phyloP scores from a whole-genome alignment of 805 yeast genomes.

The Starmerella sp. region DNA sequence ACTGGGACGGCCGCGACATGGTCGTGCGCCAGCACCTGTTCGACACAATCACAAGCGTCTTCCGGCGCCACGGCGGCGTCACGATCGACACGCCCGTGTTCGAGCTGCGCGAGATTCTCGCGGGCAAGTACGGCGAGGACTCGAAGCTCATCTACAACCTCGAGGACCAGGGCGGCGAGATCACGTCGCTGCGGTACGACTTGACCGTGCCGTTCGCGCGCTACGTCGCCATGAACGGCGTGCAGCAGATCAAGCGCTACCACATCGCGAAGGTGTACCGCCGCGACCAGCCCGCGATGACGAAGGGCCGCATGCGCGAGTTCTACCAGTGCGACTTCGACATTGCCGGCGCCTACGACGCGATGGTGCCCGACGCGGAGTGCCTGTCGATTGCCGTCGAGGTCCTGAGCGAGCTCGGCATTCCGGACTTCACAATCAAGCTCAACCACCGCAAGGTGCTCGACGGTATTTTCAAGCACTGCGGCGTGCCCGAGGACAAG shows the following conservation, averaged over 20 bases:
- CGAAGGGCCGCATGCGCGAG: conserved; percentile 99
- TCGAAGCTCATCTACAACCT: conserved; percentile 90
- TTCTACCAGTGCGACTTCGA: conserved; percentile 98
- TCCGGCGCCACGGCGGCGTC: conserved; percentile 95
- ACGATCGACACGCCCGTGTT: conserved; percentile 98
- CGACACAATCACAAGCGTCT: conserved; percentile 54
- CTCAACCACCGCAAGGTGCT: conserved; percentile 89
- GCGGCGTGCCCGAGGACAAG: conserved; percentile 91
- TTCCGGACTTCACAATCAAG: conserved; percentile 80
- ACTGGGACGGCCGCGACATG: conserved; percentile 98
- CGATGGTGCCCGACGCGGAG: conserved; percentile 96
- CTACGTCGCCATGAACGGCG: conserved; percentile 89
- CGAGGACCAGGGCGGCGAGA: conserved; percentile 98
- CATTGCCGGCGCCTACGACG: conserved; percentile 83
- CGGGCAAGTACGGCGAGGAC: conserved; percentile 98
- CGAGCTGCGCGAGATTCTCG: conserved; percentile 84
- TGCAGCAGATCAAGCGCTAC: conserved; percentile 79
- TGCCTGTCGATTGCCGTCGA: conserved; percentile 68
- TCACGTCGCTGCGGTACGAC: conserved; percentile 90
- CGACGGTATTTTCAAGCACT: conserved; percentile 89
- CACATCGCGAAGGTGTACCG: conserved; percentile 98
- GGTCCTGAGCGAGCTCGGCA: conserved; percentile 74
- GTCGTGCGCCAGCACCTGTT: conserved; percentile 83
- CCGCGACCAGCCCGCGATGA: conserved; percentile 99
- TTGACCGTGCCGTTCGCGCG: conserved; percentile 98